Conservation (phyloP, 2,329 filamentous ascomycete genomes). For the Aureobasidium uvarum region DNA sequence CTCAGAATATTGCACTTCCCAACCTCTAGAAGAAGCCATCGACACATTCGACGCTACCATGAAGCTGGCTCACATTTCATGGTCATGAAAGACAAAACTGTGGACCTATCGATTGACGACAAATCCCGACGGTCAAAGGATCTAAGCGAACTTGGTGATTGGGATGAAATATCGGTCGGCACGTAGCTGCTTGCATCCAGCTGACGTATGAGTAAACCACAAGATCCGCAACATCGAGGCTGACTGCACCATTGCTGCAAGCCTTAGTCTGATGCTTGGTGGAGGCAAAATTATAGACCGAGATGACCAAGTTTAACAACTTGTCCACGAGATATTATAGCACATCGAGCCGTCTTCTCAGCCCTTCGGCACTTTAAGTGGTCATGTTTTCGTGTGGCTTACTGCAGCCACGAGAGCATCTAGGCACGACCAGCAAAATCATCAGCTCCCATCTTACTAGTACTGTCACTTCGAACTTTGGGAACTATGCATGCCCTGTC, state of each 20-base stretch:
- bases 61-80: background rate
- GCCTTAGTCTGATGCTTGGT: no score
- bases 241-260: no score
- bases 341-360: background rate
- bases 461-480: slow-evolving; percentile 15
- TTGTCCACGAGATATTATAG: background rate
- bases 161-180: background rate
- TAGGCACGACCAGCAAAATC: slow-evolving; percentile 26
- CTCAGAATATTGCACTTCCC: background rate
- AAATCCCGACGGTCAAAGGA: background rate
- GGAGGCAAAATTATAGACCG: background rate
- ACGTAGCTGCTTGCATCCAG: background rate
- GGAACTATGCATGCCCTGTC: slow-evolving; percentile 12
- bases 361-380: background rate
- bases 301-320: background rate
- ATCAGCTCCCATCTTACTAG: background rate
- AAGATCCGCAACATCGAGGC: no score
- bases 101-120: background rate
- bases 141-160: background rate
- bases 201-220: no score
- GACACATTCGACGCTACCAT: background rate
- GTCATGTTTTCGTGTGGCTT: slow-evolving; percentile 1
- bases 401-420: background rate
- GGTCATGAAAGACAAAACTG: background rate
- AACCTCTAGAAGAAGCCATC: background rate